These are phyloP conservation scores for Gomphus bonarii DNA, from an alignment of 1,284 basidiomycete genomes.

Conservation along the genomic window DNA sequence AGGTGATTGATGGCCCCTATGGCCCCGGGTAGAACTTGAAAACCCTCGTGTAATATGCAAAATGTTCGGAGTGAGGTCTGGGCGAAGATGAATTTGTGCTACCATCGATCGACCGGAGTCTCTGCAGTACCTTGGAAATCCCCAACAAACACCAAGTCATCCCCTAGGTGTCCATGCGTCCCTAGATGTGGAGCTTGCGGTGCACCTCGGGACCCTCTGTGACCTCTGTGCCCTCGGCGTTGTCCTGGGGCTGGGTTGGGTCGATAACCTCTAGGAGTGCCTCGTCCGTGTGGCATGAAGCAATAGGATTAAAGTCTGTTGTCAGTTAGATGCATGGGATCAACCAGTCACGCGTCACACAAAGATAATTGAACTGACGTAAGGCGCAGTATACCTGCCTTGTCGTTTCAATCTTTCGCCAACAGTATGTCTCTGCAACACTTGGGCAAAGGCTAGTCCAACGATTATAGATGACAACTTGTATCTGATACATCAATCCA, in stretches of 20 bases:
- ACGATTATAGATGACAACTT: not conserved
- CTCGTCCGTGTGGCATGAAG: constrained; percentile 5
- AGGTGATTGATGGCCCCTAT: not conserved
- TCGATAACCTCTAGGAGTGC: constrained; percentile 1
- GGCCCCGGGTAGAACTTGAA: not conserved
- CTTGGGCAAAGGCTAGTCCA: constrained; percentile 12
- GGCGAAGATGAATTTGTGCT: not conserved
- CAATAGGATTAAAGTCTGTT: not conserved
- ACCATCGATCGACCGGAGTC: not conserved
- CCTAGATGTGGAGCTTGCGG: not conserved
- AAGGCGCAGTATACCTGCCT: constrained; percentile 4
- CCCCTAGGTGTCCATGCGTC: not conserved
- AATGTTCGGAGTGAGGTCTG: constrained; percentile 4
- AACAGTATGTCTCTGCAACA: constrained; percentile 19
- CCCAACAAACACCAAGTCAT: constrained; percentile 4
- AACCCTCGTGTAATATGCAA: not conserved
- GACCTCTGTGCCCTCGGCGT: constrained; percentile 14
- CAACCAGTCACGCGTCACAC: not conserved
- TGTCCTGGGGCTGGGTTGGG: constrained; percentile 10
- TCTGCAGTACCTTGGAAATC: constrained; percentile 4
- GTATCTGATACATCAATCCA: constrained; percentile 37
- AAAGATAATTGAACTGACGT: too few species aligned
- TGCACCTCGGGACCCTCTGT: constrained; percentile 7
- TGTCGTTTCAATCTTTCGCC: not conserved
- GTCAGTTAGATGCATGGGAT: not conserved